Percentiles rank a stretch among this genome's conserved stretches.
Evolutionary conservation across 1,284 basidiomycete species (phyloP).

Genomic region (Leccinum holopus): DNA sequence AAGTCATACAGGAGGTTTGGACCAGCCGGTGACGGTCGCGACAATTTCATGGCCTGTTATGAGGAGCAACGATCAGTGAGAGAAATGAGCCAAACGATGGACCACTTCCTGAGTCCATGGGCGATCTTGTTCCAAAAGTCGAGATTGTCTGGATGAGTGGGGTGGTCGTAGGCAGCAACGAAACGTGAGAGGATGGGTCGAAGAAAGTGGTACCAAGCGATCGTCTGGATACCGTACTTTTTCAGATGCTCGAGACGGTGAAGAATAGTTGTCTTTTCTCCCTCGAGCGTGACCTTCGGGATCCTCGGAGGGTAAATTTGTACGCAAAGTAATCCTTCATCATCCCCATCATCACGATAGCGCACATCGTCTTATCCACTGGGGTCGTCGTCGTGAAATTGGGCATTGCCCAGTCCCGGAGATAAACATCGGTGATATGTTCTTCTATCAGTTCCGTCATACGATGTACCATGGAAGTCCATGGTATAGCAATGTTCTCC

Average conservation of each 20-base stretch:
- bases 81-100: constrained; percentile 1
- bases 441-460: constrained; percentile 39
- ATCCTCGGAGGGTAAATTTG: constrained; percentile 35
- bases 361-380: constrained; percentile 40
- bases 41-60: no score
- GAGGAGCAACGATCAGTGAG: no score
- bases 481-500: constrained; percentile 30
- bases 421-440: constrained; percentile 36
- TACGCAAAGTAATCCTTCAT: constrained; percentile 43
- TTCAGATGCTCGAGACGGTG: constrained; percentile 37
- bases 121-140: constrained; percentile 42
- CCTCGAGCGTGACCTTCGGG: constrained; percentile 46
- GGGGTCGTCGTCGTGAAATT: constrained; percentile 47
- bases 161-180: constrained; percentile 37
- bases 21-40: not conserved
- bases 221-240: constrained; percentile 37
- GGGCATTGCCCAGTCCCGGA: constrained; percentile 46
- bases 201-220: constrained; percentile 40
- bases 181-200: constrained; percentile 41
- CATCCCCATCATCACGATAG: constrained; percentile 47
- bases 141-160: constrained; percentile 28
- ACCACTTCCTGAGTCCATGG: constrained; percentile 30
- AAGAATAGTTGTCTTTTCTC: constrained; percentile 34
- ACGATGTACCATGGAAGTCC: constrained; percentile 31
- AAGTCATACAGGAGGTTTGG: not conserved